Percentiles rank a stretch among this genome's conserved stretches.
These are phyloP conservation scores for Spathaspora sp. DNA, from an alignment of 805 yeast species.

Conservation along the genomic window DNA sequence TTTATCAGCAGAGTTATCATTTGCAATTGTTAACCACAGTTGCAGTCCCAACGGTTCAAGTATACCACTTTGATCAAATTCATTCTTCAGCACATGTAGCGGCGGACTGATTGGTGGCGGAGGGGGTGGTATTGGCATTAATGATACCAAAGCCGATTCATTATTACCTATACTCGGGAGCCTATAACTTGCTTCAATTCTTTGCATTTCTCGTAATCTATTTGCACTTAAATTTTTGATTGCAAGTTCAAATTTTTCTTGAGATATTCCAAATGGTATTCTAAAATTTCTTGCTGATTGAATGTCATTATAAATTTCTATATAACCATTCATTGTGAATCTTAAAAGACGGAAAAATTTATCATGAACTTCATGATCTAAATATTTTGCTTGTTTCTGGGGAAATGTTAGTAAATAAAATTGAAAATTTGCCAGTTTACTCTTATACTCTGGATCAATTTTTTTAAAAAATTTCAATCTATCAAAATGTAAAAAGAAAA, in stretches of 20 bases:
- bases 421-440: not conserved
- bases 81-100: not conserved
- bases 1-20: not conserved
- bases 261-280: not conserved
- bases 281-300: not conserved
- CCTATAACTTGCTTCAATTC: not conserved
- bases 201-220: not conserved
- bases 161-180: too few species aligned
- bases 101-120: not conserved
- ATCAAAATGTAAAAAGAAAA: not conserved
- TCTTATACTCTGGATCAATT: not conserved
- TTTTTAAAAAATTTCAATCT: not conserved
- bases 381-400: not conserved
- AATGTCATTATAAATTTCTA: not conserved
- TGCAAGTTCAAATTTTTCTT: not conserved
- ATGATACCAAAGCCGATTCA: not conserved
- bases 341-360: not conserved
- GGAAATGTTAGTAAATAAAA: not conserved
- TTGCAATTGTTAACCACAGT: not conserved
- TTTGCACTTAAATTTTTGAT: not conserved
- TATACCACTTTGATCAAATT: not conserved
- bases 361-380: not conserved
- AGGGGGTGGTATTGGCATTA: not conserved
- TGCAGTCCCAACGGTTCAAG: not conserved
- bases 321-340: not conserved